Evolutionary conservation across 352 stramenopile genomes (phyloP), one percentile per base, ranked within the genome.

Genomic region (Pythium myriotylum): DNA sequence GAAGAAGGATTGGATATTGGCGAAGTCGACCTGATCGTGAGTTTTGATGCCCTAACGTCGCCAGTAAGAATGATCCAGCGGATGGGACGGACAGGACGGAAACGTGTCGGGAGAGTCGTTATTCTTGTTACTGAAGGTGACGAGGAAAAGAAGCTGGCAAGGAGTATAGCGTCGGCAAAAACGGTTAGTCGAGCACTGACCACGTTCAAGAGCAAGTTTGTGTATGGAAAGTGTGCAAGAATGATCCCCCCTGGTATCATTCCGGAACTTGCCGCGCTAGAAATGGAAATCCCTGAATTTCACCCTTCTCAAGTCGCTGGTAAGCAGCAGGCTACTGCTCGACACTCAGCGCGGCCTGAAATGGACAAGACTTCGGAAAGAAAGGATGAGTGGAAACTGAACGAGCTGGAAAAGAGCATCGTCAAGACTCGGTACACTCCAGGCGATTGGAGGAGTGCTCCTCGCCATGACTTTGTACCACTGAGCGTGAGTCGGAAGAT

Each of bases 1-100:
- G 96, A 99, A 70, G 95, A 98, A 83, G 95, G 95, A 0, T 63
- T 98, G 53, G 95, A 98, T 64, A 98, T 98, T 74, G 94, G 94
- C 23, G 92, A 98, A 75, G 94, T 98, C 12, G 94, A 98, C 46
- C 72, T 98, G 16, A 97, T 98, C 49, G 86, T 98, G 14, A 96
- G 87, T 16, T 98, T 97, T 60, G 94, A 98, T 61, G 91, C 89
- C 13, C 70, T 98, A 22, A 95, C 93, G 13, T 98, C 92, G 22
- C 93, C 97, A n/a, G 97, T 99, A 48, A 87, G 97, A 7, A 95
- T 93, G 81, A 94, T 95, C 40, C 86, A 99, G 72, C 82, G 97
- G 19, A 98, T 98, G 76, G 97, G 97, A 1, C 81, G 97, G 61
- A 99, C 97, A 19, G 97, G 97, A 1, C 84, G 97, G 35, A 98